Evolutionary conservation across 768 basidiomycete species (phyloP).

Genomic region (Tephrocybe sp.): DNA sequence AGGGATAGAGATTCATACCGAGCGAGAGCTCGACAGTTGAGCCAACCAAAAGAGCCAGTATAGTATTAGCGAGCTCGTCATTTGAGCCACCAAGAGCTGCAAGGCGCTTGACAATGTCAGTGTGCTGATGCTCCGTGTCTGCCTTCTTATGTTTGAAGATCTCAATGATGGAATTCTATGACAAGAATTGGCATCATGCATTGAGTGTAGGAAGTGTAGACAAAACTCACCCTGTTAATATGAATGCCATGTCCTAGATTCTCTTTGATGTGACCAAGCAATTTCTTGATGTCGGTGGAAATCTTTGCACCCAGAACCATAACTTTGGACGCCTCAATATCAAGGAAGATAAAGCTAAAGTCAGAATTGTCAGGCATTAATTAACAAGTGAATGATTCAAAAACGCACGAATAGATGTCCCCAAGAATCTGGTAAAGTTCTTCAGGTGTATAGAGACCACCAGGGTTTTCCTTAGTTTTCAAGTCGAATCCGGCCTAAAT

Average conservation of each 20-base stretch:
- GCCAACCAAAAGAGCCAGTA: constrained; percentile 71
- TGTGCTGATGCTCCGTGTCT: constrained; percentile 29
- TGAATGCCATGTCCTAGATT: constrained; percentile 41
- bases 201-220: background rate
- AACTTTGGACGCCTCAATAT: constrained; percentile 58
- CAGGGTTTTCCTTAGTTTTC: constrained; percentile 50
- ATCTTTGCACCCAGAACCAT: constrained; percentile 56
- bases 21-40: constrained; percentile 69
- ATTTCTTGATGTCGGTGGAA: constrained; percentile 48
- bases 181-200: constrained; percentile 16
- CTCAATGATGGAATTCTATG: constrained; percentile 35
- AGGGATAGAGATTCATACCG: constrained; percentile 36
- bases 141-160: constrained; percentile 51
- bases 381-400: background rate
- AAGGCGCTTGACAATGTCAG: constrained; percentile 57
- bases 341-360: constrained; percentile 79
- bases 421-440: constrained; percentile 65
- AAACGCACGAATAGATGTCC: constrained; percentile 68
- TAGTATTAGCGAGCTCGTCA: constrained; percentile 66
- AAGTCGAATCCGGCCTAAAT: constrained; percentile 70
- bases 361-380: no score
- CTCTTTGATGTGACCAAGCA: constrained; percentile 57
- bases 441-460: constrained; percentile 62
- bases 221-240: constrained; percentile 41
- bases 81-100: constrained; percentile 53